Evolutionary conservation across 805 yeast species (phyloP).

Genomic region (Saturnispora gosingensis): DNA sequence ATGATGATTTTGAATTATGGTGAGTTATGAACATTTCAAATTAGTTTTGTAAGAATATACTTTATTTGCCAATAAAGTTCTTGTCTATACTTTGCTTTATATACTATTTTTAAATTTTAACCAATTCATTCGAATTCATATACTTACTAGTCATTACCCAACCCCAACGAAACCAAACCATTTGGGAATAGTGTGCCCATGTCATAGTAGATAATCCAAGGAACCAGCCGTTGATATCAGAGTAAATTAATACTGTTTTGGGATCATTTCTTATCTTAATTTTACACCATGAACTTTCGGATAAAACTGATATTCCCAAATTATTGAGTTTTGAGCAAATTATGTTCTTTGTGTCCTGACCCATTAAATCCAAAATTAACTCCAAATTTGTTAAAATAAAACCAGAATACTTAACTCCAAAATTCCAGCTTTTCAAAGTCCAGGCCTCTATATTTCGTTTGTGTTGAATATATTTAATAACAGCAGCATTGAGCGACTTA

Average conservation of each 20-base stretch:
- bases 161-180: conserved; percentile 91
- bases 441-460: conserved; percentile 14
- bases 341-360: not conserved
- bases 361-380: conserved; percentile 5
- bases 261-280: not conserved
- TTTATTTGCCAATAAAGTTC: not conserved
- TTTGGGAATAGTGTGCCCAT: conserved; percentile 75
- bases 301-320: not conserved
- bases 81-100: not conserved
- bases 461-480: conserved; percentile 25
- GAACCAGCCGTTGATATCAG: conserved; percentile 32
- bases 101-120: conserved; percentile 13
- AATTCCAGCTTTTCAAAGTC: conserved; percentile 26
- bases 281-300: not conserved
- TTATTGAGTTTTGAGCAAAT: not conserved
- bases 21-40: conserved; percentile 4
- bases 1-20: conserved; percentile 26
- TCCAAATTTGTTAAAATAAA: conserved; percentile 33
- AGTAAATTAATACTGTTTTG: conserved; percentile 29
- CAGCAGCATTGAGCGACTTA: conserved; percentile 49
- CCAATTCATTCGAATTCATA: conserved; percentile 64
- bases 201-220: conserved; percentile 62
- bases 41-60: not conserved
- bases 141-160: conserved; percentile 78
- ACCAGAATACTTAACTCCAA: conserved; percentile 40